A percentile compares a stretch with the other conserved stretches of the same genome.
phyloP scores from a whole-genome alignment of 495 filamentous ascomycete genomes.

The Letharia lupina region DNA sequence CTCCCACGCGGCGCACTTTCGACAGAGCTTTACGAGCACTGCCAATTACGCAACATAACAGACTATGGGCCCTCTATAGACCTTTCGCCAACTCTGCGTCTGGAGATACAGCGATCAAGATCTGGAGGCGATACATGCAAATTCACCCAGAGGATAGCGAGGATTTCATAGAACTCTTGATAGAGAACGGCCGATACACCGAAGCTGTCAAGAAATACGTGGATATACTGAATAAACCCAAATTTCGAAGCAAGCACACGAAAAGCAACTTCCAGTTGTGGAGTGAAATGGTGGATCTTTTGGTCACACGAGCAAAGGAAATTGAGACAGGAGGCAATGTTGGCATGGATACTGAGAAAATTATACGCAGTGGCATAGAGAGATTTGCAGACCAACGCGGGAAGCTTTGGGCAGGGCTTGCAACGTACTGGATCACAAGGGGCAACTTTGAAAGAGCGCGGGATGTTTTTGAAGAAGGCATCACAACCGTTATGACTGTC shows the following conservation, averaged over 20 bases:
- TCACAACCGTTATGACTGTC: slow-evolving; percentile 98
- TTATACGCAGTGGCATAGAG: slow-evolving; percentile 86
- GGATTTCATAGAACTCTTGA: slow-evolving; percentile 83
- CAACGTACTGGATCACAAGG: slow-evolving; percentile 92
- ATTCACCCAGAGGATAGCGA: slow-evolving; percentile 94
- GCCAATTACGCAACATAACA: slow-evolving; percentile 94
- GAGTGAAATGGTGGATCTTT: slow-evolving; percentile 95
- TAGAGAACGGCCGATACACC: slow-evolving; percentile 75
- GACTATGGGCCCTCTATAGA: slow-evolving; percentile 89
- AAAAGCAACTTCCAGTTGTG: slow-evolving; percentile 95
- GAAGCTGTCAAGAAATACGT: slow-evolving; percentile 92
- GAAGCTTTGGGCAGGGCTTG: slow-evolving; percentile 92
- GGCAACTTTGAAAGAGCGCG: slow-evolving; percentile 86
- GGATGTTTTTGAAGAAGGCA: slow-evolving; percentile 93
- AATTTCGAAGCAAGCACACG: slow-evolving; percentile 83
- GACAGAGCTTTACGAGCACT: slow-evolving; percentile 89
- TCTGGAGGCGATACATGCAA: slow-evolving; percentile 96
- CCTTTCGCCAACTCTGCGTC: slow-evolving; percentile 90
- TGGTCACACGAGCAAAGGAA: slow-evolving; percentile 84
- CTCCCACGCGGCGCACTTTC: slow-evolving; percentile 83
- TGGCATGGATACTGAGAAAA: slow-evolving; percentile 86
- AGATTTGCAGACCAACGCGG: slow-evolving; percentile 91
- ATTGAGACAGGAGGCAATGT: slow-evolving; percentile 70
- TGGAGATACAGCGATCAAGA: slow-evolving; percentile 81
- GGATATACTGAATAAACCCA: slow-evolving; percentile 84